Evolutionary conservation across 1,284 basidiomycete species (phyloP), one percentile per base, ranked within the genome.

Genomic region (Apiotrichum gamsii): DNA sequence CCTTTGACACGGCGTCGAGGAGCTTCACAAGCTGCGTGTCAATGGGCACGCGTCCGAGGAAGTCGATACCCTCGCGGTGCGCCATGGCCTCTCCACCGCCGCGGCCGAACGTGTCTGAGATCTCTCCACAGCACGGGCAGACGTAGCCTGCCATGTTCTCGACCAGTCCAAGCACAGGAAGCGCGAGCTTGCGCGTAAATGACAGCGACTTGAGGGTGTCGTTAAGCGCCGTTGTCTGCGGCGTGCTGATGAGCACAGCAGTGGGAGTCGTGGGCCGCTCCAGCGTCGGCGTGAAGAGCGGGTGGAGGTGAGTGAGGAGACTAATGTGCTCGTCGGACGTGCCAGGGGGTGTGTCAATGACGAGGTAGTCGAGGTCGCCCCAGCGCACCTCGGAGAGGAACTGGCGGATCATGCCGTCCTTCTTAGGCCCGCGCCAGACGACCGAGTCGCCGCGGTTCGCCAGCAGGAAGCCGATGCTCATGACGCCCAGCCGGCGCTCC

Each of bases 81-180:
- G 90, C 89, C 82, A 93, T 83, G 60, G 82, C 84, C 72, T 86
- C 81, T 0, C 93, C 95, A 2, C 95, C 95, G 11, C 91, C 91
- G 10, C 83, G 87, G 6, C 93, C 95, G 74, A 97, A 99, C 41
- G 95, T 82, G 65, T 95, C 90, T 72, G 84, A 90, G 57, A 96
- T 79, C 70, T 97, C 91, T 20, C 86, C 85, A 61, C 89, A 93
- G 64, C 88, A 91, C 19, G 94, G 94, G 65, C 95, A 99, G 10
- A 88, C 87, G 73, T 96, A 98, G 33, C 95, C 95, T 49, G 90
- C 90, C 95, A 98, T 97, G 74, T 98, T 99, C 69, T 98, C 95
- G 53, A 99, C 84, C 41, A 99, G 72, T 6, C 95, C 95, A 38
- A 96, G 74, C n/a, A 99, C 83, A 5, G 87, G 90, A 9, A 98